Conservation (phyloP, 352 stramenopile species). For the Achlya hypogyna region DNA sequence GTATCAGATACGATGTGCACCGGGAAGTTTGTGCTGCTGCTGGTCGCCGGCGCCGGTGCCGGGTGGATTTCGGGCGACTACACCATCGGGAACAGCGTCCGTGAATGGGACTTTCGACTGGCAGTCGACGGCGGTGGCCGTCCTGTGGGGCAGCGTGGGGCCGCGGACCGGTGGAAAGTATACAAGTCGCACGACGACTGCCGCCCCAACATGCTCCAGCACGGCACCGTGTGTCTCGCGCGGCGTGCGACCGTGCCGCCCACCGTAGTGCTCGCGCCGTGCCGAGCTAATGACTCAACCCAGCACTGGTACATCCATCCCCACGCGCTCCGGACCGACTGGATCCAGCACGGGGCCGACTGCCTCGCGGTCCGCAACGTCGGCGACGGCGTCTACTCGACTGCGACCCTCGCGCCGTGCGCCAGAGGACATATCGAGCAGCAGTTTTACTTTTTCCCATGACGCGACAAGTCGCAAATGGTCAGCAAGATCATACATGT, state of each 20-base stretch:
- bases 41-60: not conserved
- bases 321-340: not conserved
- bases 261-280: not conserved
- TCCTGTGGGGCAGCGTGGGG: not conserved
- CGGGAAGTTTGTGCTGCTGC: not conserved
- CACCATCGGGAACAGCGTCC: not conserved
- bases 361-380: not conserved
- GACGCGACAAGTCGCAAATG: too few relatives aligned
- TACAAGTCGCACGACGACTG: not conserved
- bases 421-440: not conserved
- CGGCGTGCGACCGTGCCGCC: not conserved
- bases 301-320: not conserved
- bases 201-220: not conserved
- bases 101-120: not conserved
- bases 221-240: not conserved
- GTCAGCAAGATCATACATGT: not conserved
- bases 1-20: too few relatives aligned
- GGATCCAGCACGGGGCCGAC: not conserved
- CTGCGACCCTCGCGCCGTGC: not conserved
- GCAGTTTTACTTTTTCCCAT: not conserved
- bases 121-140: not conserved
- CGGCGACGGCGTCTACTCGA: not conserved
- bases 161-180: not conserved
- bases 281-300: not conserved
- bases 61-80: constrained; percentile 7